Conservation (phyloP, 2,329 filamentous ascomycete species). For the Stemphylium beticola region DNA sequence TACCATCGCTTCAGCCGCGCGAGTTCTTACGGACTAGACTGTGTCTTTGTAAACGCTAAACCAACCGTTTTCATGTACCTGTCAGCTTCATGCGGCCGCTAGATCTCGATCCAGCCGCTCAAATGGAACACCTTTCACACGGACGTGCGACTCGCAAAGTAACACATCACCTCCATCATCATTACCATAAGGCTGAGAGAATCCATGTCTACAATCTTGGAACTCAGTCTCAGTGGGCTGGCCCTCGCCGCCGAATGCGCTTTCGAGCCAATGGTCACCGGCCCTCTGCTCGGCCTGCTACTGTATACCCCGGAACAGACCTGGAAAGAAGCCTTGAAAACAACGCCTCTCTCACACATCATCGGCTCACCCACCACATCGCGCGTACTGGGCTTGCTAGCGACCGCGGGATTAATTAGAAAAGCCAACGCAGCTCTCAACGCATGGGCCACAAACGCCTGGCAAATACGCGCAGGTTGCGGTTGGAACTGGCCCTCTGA, state of each 20-base stretch:
- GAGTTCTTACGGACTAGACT: too few relatives aligned
- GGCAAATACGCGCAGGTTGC: conserved; percentile 7
- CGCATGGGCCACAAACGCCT: conserved; percentile 10
- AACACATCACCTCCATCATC: too few relatives aligned
- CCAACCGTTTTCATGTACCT: too few relatives aligned
- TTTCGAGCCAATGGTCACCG: conserved; percentile 5
- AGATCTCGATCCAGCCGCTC: too few relatives aligned
- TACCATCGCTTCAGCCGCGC: too few relatives aligned
- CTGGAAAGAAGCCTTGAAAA: background rate
- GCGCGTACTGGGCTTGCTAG: conserved; percentile 2
- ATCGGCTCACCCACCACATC: background rate
- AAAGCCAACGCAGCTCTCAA: conserved; percentile 7
- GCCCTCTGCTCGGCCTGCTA: conserved; percentile 2
- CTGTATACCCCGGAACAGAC: background rate
- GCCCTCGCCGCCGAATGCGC: background rate
- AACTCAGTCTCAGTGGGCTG: background rate
- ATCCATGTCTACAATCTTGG: background rate
- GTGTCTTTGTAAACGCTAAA: too few relatives aligned
- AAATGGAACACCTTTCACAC: too few relatives aligned
- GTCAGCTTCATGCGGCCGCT: too few relatives aligned
- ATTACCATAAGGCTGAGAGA: background rate
- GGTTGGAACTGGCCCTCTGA: conserved; percentile 23
- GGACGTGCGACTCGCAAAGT: too few relatives aligned
- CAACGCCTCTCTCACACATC: background rate
- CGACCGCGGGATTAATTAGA: background rate